Conservation (phyloP, 257 asterid genomes). For the Solanum chilense region DNA sequence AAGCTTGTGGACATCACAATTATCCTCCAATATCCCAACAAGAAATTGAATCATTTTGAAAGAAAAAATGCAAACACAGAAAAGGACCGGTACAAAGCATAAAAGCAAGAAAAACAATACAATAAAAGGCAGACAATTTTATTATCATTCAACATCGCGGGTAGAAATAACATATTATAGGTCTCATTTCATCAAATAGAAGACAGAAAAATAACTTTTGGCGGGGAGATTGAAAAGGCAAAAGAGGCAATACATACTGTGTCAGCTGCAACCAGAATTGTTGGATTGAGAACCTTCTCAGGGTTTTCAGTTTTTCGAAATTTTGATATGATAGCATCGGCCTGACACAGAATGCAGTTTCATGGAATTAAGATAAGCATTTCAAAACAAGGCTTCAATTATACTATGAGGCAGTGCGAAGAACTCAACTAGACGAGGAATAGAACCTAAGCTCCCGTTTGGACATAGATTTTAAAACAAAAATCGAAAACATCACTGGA, state of each 20-base stretch:
- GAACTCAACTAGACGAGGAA: neutral
- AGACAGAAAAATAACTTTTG: neutral
- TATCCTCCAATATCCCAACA: neutral
- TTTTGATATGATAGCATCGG: constrained; percentile 61
- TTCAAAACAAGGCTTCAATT: neutral
- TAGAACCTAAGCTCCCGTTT: neutral
- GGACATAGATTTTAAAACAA: neutral
- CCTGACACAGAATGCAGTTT: constrained; percentile 41
- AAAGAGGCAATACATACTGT: constrained; percentile 54
- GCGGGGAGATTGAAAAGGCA: neutral
- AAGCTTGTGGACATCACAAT: neutral
- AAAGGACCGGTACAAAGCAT: neutral
- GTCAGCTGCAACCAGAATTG: constrained; percentile 64
- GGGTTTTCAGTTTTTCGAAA: constrained; percentile 27
- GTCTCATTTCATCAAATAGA: neutral
- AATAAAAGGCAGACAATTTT: neutral
- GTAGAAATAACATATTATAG: neutral
- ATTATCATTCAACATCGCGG: neutral
- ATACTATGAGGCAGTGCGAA: neutral
- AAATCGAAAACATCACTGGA: neutral
- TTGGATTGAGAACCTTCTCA: constrained; percentile 44
- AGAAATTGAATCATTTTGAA: neutral
- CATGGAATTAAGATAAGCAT: constrained; percentile 6
- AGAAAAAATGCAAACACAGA: neutral
- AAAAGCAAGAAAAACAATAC: neutral